Evolutionary conservation across 345 rosid species (phyloP).

Genomic region (Mallotus nudiflorus): DNA sequence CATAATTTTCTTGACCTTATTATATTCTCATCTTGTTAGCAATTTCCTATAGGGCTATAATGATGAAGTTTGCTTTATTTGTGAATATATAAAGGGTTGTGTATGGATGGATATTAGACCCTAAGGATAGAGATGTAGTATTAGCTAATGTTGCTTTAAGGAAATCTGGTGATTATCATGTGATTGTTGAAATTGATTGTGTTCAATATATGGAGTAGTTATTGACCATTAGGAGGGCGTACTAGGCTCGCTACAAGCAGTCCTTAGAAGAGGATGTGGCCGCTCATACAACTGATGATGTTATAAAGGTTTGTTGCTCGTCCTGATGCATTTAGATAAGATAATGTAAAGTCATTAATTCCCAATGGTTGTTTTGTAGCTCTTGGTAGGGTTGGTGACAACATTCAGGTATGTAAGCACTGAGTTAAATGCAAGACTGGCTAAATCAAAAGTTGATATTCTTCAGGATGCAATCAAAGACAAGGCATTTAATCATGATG

Average conservation of each 20-base stretch:
- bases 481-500: conserved; percentile 50
- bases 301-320: conserved; percentile 42
- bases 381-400: conserved; percentile 54
- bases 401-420: conserved; percentile 54
- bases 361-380: conserved; percentile 31
- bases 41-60: too few relatives aligned
- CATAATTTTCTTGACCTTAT: background rate
- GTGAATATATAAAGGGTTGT: conserved; percentile 16
- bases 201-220: conserved; percentile 59
- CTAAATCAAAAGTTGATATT: conserved; percentile 45
- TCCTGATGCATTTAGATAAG: background rate
- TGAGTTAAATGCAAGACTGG: conserved; percentile 46
- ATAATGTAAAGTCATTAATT: too few relatives aligned
- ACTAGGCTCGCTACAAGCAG: conserved; percentile 56
- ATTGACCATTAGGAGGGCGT: conserved; percentile 53
- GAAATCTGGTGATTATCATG: conserved; percentile 37
- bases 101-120: conserved; percentile 34
- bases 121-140: conserved; percentile 35
- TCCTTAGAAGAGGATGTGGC: conserved; percentile 77
- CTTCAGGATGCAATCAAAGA: conserved; percentile 51
- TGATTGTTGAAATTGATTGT: conserved; percentile 54
- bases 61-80: background rate
- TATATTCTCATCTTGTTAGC: too few relatives aligned
- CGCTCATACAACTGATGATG: conserved; percentile 52
- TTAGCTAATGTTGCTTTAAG: conserved; percentile 31